Conservation (phyloP, 805 yeast species). For the Monosporozyma solicola region DNA sequence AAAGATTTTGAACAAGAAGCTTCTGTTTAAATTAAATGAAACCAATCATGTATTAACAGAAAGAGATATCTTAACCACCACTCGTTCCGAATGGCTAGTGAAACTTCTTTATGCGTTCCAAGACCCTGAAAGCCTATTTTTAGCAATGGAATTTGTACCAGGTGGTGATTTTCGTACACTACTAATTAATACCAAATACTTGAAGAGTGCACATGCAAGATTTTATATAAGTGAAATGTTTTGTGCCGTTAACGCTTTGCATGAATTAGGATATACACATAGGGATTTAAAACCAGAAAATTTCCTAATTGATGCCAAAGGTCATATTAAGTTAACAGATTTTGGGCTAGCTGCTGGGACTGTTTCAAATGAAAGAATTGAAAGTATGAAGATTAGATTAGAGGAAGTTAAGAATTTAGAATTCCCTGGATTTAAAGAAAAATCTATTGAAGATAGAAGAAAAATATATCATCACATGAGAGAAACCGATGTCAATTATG, state of each 20-base stretch:
- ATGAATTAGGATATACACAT: constrained; percentile 91
- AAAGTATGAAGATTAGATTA: constrained; percentile 70
- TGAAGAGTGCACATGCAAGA: constrained; percentile 91
- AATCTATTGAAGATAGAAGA: constrained; percentile 81
- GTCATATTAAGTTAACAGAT: constrained; percentile 75
- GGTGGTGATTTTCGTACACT: constrained; percentile 98
- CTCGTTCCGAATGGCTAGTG: constrained; percentile 93
- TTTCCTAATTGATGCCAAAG: constrained; percentile 66
- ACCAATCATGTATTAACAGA: constrained; percentile 94
- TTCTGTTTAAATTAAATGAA: constrained; percentile 83
- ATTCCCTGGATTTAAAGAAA: constrained; percentile 51
- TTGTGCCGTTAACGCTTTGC: constrained; percentile 85
- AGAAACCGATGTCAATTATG: constrained; percentile 68
- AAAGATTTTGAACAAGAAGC: constrained; percentile 80
- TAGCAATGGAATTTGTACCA: constrained; percentile 99
- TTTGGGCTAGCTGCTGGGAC: constrained; percentile 97
- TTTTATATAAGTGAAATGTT: constrained; percentile 96
- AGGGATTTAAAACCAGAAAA: constrained; percentile 95
- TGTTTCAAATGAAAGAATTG: constrained; percentile 85
- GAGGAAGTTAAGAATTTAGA: constrained; percentile 70
- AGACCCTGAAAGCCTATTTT: constrained; percentile 76
- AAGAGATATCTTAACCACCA: constrained; percentile 92
- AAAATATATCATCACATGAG: constrained; percentile 71
- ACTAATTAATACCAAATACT: constrained; percentile 83
- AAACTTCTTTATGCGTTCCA: constrained; percentile 91